Evolutionary conservation across 345 rosid genomes (phyloP), one percentile per base, ranked within the genome.

Genomic region (Brassica napus): DNA sequence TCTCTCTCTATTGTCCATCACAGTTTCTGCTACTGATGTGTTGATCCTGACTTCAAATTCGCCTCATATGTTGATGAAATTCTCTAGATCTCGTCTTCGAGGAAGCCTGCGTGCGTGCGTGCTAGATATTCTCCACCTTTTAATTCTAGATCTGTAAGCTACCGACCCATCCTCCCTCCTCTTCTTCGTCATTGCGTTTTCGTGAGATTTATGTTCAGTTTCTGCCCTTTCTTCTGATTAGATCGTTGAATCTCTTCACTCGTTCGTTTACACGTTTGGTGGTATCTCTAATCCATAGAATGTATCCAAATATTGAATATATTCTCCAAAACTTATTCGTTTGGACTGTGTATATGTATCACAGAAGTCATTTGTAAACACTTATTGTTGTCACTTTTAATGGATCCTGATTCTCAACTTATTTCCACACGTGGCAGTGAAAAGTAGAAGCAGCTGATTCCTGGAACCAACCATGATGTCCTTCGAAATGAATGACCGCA

Each of bases 401-500:
- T 32, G 35, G 35, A 32, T 0, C 62, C 63, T 72, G 35, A 72
- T 6, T 10, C 49, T 67, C 31, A 60, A 32, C 72, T 12, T 72
- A 3, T 59, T 66, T 24, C 4, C 14, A 32, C 37, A 15, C 74
- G 34, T 74, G 18, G 28, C 71, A 80, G 79, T 4, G 52, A 54
- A 68, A 79, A 71, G 30, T 35, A 23, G 79, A 54, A 74, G 71
- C 71, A 79, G 10, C 6, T 3, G 24, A 64, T 7, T 57, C 63
- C 52, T 4, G 79, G 76, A 74, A 75, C 68, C 47, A 81, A 75
- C 68, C 47, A 81, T 81, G 84, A 75, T 81, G 77, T 76, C 84
- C 71, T 76, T 81, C 5, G 84, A 81, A 67, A 81, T 81, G 81
- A 81, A 76, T 72, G 84, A 81, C 76, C 81, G 81, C 4, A 81